Evolutionary conservation across 177 flowering plant species (phyloP).

Genomic region (Vitis hybrid): DNA sequence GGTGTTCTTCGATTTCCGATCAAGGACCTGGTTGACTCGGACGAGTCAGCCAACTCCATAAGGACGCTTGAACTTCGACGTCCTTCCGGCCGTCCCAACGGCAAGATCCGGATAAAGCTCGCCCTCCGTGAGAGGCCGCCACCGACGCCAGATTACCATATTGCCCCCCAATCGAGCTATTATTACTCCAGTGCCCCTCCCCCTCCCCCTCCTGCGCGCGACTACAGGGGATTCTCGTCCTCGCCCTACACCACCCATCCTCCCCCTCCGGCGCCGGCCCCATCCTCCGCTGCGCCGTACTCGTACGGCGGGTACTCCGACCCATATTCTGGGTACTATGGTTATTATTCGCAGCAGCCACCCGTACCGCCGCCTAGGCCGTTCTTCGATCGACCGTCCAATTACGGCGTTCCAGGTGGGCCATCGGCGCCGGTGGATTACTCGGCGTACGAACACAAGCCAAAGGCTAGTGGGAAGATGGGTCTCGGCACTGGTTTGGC

Average conservation of each 20-base stretch:
- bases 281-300: too few relatives aligned
- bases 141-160: conserved; percentile 38
- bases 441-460: conserved; percentile 7
- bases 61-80: conserved; percentile 52
- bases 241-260: too few relatives aligned
- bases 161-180: conserved; percentile 35
- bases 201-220: background rate
- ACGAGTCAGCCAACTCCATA: conserved; percentile 25
- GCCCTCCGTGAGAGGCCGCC: conserved; percentile 49
- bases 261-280: too few relatives aligned
- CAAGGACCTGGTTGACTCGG: conserved; percentile 31
- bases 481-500: too few relatives aligned
- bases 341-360: conserved; percentile 8
- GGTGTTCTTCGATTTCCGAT: conserved; percentile 58
- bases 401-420: conserved; percentile 13
- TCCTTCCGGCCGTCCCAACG: conserved; percentile 93
- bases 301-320: background rate
- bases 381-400: conserved; percentile 6
- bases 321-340: background rate
- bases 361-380: conserved; percentile 15
- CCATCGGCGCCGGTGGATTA: conserved; percentile 18
- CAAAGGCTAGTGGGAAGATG: conserved; percentile 3
- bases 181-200: conserved; percentile 9
- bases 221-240: too few relatives aligned
- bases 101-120: conserved; percentile 67